These are phyloP conservation scores for Fistulinella cinereoalba DNA, from an alignment of 1,284 basidiomycete species.

Conservation along the genomic window DNA sequence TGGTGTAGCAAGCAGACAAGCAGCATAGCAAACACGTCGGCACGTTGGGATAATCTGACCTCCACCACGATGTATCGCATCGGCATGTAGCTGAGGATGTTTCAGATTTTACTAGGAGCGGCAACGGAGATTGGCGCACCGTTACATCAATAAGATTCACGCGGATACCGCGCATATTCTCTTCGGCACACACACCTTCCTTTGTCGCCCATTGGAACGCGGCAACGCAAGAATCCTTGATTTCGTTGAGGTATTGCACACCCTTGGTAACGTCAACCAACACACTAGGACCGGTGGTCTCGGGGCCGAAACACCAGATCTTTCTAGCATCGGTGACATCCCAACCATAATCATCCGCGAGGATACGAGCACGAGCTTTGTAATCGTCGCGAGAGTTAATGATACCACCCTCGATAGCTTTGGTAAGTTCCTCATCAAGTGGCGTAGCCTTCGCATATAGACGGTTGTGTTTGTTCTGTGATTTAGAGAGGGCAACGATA, in stretches of 20 bases:
- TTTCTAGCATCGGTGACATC: slow-evolving; percentile 99
- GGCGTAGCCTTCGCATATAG: slow-evolving; percentile 93
- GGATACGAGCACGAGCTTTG: slow-evolving; percentile 92
- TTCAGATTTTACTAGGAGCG: slow-evolving; percentile 2
- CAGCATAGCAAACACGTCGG: slow-evolving; percentile 96
- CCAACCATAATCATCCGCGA: slow-evolving; percentile 98
- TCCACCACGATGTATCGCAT: slow-evolving; percentile 99
- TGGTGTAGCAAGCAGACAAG: slow-evolving; percentile 88
- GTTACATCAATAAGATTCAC: slow-evolving; percentile 97
- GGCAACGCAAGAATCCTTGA: slow-evolving; percentile 99
- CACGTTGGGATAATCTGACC: slow-evolving; percentile 97
- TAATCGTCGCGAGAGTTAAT: slow-evolving; percentile 95
- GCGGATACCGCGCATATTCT: slow-evolving; percentile 98
- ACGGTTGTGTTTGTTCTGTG: slow-evolving; percentile 99
- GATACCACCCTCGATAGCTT: slow-evolving; percentile 88
- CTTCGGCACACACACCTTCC: slow-evolving; percentile 95
- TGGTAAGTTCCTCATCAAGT: slow-evolving; percentile 90
- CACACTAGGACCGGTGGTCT: slow-evolving; percentile 96
- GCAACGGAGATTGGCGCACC: slow-evolving; percentile 45
- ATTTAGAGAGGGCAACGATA: slow-evolving; percentile 97
- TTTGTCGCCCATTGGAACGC: slow-evolving; percentile 99
- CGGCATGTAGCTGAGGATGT: slow-evolving; percentile 78
- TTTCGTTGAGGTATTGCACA: slow-evolving; percentile 97
- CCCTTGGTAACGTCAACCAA: slow-evolving; percentile 99
- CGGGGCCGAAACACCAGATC: slow-evolving; percentile 99